These are phyloP conservation scores for Urochloa ruziziensis DNA, from an alignment of 176 grass and related monocot genomes.

Conservation along the genomic window DNA sequence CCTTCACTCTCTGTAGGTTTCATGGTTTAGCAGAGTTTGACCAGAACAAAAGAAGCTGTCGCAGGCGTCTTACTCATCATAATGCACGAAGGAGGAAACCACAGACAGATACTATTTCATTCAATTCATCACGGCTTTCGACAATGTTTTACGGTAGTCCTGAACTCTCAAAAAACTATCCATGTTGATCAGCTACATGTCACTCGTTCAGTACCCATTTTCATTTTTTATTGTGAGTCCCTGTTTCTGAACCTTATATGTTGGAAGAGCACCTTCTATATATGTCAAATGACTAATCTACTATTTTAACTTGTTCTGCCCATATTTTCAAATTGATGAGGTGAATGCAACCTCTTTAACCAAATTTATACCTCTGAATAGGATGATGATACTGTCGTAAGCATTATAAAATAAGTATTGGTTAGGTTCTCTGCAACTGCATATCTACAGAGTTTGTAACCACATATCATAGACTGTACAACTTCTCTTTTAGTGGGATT, in stretches of 20 bases:
- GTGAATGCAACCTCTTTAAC: neutral
- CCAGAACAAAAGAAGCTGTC: constrained; percentile 82
- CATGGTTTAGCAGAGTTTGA: constrained; percentile 78
- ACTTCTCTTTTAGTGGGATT: neutral
- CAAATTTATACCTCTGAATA: neutral
- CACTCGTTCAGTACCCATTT: neutral
- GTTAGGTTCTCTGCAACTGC: neutral
- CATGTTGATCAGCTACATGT: no score
- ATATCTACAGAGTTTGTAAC: neutral
- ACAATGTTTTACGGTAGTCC: constrained; percentile 50
- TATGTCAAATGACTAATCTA: neutral
- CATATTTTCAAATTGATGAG: neutral
- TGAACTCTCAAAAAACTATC: neutral
- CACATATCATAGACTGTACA: neutral
- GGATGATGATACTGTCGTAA: neutral
- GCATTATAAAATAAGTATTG: neutral
- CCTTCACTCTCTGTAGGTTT: constrained; percentile 42
- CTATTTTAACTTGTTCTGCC: neutral
- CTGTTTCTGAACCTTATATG: neutral
- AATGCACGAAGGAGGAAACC: constrained; percentile 79
- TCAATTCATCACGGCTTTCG: constrained; percentile 51
- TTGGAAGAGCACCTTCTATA: neutral
- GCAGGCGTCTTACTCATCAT: constrained; percentile 64
- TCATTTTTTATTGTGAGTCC: neutral
- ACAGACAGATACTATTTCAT: constrained; percentile 53